These are phyloP conservation scores for Podospora pseudopauciseta DNA, from an alignment of 495 filamentous ascomycete species.

Conservation along the genomic window DNA sequence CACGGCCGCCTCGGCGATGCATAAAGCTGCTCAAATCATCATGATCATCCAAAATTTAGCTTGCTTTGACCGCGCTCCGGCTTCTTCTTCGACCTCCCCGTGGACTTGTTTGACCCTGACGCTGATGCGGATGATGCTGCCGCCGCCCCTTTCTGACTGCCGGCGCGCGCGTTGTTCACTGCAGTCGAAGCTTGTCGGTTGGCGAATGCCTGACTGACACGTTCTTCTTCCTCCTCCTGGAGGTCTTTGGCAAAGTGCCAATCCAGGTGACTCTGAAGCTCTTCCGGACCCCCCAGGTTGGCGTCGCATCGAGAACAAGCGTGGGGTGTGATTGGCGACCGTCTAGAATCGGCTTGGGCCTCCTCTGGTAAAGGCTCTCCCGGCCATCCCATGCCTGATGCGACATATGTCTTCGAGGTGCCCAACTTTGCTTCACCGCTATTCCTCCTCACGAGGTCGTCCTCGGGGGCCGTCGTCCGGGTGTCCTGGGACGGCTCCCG, in stretches of 20 bases:
- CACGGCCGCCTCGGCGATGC: background rate
- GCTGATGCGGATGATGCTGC: slow-evolving; percentile 10
- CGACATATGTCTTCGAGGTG: slow-evolving; percentile 17
- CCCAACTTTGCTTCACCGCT: slow-evolving; percentile 25
- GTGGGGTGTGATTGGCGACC: slow-evolving; percentile 46
- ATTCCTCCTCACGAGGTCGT: slow-evolving; percentile 19
- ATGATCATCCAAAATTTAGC: slow-evolving; percentile 62
- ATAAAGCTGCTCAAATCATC: slow-evolving; percentile 7
- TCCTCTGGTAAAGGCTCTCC: slow-evolving; percentile 15
- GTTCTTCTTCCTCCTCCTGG: slow-evolving; percentile 57
- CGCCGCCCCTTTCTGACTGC: slow-evolving; percentile 31
- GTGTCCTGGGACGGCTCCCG: slow-evolving; percentile 27
- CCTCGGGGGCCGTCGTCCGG: slow-evolving; percentile 30
- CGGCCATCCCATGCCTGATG: slow-evolving; percentile 8
- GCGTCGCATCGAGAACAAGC: slow-evolving; percentile 65
- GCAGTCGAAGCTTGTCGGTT: slow-evolving; percentile 31
- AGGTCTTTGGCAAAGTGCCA: slow-evolving; percentile 95
- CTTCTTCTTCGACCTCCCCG: slow-evolving; percentile 43
- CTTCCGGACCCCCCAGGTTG: slow-evolving; percentile 48
- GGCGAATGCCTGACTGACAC: slow-evolving; percentile 44
- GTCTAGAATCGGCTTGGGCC: slow-evolving; percentile 28
- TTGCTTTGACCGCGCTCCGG: slow-evolving; percentile 74
- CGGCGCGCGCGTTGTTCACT: slow-evolving; percentile 18
- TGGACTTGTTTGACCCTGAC: slow-evolving; percentile 27
- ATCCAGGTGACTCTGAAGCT: slow-evolving; percentile 77